These are phyloP conservation scores for Tephrocybe sp. DNA, from an alignment of 768 basidiomycete genomes.

Conservation along the genomic window DNA sequence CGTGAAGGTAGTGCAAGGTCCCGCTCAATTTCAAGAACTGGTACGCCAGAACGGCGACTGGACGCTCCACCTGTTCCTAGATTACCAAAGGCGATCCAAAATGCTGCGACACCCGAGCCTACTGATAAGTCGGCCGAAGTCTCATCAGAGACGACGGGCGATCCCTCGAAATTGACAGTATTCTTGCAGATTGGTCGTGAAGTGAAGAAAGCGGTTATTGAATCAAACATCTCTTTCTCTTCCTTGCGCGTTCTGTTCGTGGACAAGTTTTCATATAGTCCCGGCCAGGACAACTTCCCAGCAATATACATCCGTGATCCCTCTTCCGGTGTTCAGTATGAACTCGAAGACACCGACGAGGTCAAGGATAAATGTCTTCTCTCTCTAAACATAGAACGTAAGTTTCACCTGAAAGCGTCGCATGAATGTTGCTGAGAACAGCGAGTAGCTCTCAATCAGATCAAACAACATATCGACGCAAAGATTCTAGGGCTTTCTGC, in stretches of 20 bases:
- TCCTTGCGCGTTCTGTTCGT: slow-evolving; percentile 86
- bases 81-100: slow-evolving; percentile 43
- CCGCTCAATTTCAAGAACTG: slow-evolving; percentile 28
- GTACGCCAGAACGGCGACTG: slow-evolving; percentile 36
- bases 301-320: slow-evolving; percentile 95
- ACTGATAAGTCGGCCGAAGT: slow-evolving; percentile 5
- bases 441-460: slow-evolving; percentile 86
- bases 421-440: not conserved
- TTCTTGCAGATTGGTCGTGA: slow-evolving; percentile 90
- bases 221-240: slow-evolving; percentile 66
- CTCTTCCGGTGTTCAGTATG: slow-evolving; percentile 90
- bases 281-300: slow-evolving; percentile 90
- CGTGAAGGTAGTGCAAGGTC: slow-evolving; percentile 24
- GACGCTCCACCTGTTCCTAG: slow-evolving; percentile 43
- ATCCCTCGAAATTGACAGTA: slow-evolving; percentile 54
- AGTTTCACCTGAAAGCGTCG: slow-evolving; percentile 27
- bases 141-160: slow-evolving; percentile 15
- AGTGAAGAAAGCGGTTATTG: slow-evolving; percentile 82
- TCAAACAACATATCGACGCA: slow-evolving; percentile 95
- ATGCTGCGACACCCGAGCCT: slow-evolving; percentile 16
- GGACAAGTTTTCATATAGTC: slow-evolving; percentile 92
- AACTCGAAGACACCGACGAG: slow-evolving; percentile 92
- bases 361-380: slow-evolving; percentile 85
- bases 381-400: slow-evolving; percentile 95
- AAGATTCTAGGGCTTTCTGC: slow-evolving; percentile 84